phyloP scores from a whole-genome alignment of 1,139 yeast genomes.

The Blastobotrys niveus region DNA sequence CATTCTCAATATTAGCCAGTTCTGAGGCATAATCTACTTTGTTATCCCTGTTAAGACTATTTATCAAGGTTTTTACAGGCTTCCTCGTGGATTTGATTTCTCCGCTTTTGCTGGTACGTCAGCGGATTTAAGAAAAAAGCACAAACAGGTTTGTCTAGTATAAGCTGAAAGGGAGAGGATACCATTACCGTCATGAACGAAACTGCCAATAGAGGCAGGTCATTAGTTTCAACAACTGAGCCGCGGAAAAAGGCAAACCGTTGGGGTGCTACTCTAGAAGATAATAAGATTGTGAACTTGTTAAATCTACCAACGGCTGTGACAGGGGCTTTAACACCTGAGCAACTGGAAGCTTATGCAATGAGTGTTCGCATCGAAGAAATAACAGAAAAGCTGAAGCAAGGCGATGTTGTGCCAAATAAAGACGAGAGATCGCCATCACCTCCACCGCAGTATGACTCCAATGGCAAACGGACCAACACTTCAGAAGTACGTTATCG shows the following conservation, averaged over 20 bases:
- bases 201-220: slow-evolving; percentile 7
- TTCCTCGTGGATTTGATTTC: too few species aligned
- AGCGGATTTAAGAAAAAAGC: too few species aligned
- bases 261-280: slow-evolving; percentile 16
- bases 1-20: too few species aligned
- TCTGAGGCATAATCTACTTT: too few species aligned
- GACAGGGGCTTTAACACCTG: slow-evolving; percentile 62
- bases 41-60: too few species aligned
- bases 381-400: slow-evolving; percentile 54
- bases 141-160: background rate
- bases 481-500: slow-evolving; percentile 68
- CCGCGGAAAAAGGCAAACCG: slow-evolving; percentile 7
- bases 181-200: slow-evolving; percentile 2
- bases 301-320: slow-evolving; percentile 39
- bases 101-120: too few species aligned
- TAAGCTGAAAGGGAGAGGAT: background rate
- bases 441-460: slow-evolving; percentile 90
- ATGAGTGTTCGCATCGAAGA: slow-evolving; percentile 73
- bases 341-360: slow-evolving; percentile 80
- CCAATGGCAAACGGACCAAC: slow-evolving; percentile 73
- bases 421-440: slow-evolving; percentile 57
- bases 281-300: slow-evolving; percentile 30
- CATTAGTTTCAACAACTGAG: background rate
- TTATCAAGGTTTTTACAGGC: too few species aligned
- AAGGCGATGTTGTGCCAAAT: slow-evolving; percentile 40